These are phyloP conservation scores for Caryopteris hybrid DNA, from an alignment of 305 asterid genomes.

Conservation along the genomic window DNA sequence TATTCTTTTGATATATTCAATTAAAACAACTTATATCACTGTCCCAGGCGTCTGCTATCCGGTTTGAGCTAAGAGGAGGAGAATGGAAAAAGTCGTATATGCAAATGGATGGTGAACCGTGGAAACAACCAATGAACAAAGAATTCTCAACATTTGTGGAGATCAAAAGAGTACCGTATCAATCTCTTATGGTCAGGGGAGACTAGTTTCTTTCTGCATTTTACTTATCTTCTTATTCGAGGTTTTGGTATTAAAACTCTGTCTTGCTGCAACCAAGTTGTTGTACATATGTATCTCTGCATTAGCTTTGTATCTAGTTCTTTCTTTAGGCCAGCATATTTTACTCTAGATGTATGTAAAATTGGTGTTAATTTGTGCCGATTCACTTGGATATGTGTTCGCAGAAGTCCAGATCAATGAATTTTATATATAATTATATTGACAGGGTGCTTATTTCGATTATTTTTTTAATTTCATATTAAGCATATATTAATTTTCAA, in stretches of 20 bases:
- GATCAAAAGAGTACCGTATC: conserved; percentile 65
- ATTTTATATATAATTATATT: no score
- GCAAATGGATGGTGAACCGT: conserved; percentile 98
- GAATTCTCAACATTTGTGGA: conserved; percentile 81
- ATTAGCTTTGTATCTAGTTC: background rate
- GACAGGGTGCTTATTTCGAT: no score
- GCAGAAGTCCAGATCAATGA: no score
- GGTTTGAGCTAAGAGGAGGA: conserved; percentile 92
- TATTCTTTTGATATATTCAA: no score
- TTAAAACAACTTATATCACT: no score
- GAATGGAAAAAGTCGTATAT: conserved; percentile 82
- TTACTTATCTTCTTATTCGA: background rate
- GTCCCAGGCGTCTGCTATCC: conserved; percentile 69
- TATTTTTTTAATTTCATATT: no score
- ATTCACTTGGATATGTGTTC: no score
- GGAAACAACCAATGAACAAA: conserved; percentile 84
- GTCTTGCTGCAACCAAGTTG: background rate
- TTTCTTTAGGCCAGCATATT: background rate
- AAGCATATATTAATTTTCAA: no score
- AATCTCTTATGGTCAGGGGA: conserved; percentile 62
- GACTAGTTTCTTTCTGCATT: conserved; percentile 23
- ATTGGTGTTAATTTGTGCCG: no score
- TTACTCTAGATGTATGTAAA: background rate
- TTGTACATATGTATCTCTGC: background rate
- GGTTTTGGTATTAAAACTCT: background rate